phyloP scores from a whole-genome alignment of 2,329 filamentous ascomycete genomes.

The Cytospora piceicola region DNA sequence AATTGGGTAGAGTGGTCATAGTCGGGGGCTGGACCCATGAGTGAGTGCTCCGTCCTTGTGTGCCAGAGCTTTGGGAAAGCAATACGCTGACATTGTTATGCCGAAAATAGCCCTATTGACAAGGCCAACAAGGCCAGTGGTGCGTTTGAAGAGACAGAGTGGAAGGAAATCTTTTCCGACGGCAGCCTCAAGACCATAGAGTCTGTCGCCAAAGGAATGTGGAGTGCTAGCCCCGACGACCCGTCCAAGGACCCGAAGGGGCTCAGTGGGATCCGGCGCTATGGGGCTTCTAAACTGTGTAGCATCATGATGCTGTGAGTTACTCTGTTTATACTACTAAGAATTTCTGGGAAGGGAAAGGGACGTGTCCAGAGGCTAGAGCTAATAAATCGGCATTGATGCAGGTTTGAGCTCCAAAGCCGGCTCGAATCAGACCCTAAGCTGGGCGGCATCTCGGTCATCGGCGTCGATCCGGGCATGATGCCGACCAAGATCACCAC shows the following conservation, averaged over 20 bases:
- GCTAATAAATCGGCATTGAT: not conserved
- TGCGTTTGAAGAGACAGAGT: not conserved
- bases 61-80: not conserved
- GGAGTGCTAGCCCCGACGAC: slow-evolving; percentile 32
- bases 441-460: slow-evolving; percentile 37
- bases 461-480: slow-evolving; percentile 42
- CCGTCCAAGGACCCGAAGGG: slow-evolving; percentile 30
- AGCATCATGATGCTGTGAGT: slow-evolving; percentile 40
- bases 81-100: too few species aligned
- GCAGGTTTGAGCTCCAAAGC: slow-evolving; percentile 36
- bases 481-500: slow-evolving; percentile 35
- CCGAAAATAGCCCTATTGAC: not conserved
- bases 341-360: too few species aligned
- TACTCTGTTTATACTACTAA: too few species aligned
- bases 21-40: slow-evolving; percentile 29
- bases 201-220: slow-evolving; percentile 36
- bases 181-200: slow-evolving; percentile 27
- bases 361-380: too few species aligned
- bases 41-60: not conserved
- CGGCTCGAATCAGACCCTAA: slow-evolving; percentile 37
- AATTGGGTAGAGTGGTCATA: slow-evolving; percentile 32
- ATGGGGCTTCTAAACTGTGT: slow-evolving; percentile 41
- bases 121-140: not conserved
- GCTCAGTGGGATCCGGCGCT: slow-evolving; percentile 35
- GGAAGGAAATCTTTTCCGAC: not conserved